phyloP scores from a whole-genome alignment of 306 rosid genomes.

The Cajanus cajan region DNA sequence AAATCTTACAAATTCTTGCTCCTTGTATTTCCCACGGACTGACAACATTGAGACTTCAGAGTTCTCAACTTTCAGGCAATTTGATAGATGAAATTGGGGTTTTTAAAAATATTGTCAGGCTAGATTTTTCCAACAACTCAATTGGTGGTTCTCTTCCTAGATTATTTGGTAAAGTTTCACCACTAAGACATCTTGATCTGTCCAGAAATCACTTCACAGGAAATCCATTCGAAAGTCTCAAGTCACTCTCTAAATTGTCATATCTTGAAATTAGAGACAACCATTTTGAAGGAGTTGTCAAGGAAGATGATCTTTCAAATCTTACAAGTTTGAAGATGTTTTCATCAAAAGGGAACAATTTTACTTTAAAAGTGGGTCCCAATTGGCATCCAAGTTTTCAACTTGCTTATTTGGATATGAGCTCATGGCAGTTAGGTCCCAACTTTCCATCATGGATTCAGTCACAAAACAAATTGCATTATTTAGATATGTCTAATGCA shows the following conservation, averaged over 20 bases:
- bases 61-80: no score
- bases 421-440: slow-evolving; percentile 7
- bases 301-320: not conserved
- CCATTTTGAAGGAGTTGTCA: not conserved
- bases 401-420: accelerated
- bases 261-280: not conserved
- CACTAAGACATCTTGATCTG: not conserved
- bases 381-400: slow-evolving; percentile 19
- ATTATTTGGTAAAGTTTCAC: not conserved
- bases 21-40: not conserved
- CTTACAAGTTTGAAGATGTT: not conserved
- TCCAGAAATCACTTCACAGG: not conserved
- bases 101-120: no score
- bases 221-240: not conserved
- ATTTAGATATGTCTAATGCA: slow-evolving; percentile 14
- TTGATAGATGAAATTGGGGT: no score
- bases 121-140: no score
- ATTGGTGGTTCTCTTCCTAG: no score
- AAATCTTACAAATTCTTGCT: not conserved
- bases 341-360: not conserved
- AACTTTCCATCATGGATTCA: slow-evolving; percentile 25
- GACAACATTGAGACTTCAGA: no score
- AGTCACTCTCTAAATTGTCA: not conserved
- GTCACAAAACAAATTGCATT: not conserved
- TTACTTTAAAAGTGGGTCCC: not conserved